These are phyloP conservation scores for Candida multigemmis DNA, from an alignment of 805 yeast genomes.

Conservation along the genomic window DNA sequence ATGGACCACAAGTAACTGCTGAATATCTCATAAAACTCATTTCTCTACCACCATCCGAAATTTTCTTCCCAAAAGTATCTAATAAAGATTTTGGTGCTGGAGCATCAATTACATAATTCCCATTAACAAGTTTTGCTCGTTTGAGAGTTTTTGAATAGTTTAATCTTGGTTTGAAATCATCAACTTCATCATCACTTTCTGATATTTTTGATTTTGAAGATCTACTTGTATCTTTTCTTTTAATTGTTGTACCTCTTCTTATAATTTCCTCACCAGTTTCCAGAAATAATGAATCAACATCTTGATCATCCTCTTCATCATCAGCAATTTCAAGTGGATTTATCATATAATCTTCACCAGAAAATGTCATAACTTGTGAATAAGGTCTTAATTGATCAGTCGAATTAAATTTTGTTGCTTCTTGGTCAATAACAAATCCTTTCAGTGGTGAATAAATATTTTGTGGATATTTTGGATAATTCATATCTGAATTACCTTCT, in stretches of 20 bases:
- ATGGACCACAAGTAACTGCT: conserved; percentile 90
- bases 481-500: conserved; percentile 21
- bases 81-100: conserved; percentile 31
- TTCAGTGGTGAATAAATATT: too few species aligned
- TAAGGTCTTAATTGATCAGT: conserved; percentile 10
- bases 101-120: conserved; percentile 35
- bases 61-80: conserved; percentile 23
- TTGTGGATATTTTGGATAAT: too few species aligned
- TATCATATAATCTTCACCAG: conserved; percentile 29
- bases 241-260: conserved; percentile 21
- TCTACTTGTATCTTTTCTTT: conserved; percentile 7
- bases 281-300: conserved; percentile 32
- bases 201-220: conserved; percentile 1
- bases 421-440: conserved; percentile 5
- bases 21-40: conserved; percentile 87
- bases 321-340: conserved; percentile 32
- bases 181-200: conserved; percentile 18
- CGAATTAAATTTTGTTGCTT: not conserved
- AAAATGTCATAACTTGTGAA: conserved; percentile 13
- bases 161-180: conserved; percentile 29
- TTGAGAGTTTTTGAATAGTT: conserved; percentile 35
- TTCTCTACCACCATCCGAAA: conserved; percentile 38
- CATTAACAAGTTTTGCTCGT: conserved; percentile 31
- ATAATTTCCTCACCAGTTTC: conserved; percentile 31
- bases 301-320: conserved; percentile 25